These are phyloP conservation scores for Gigaspora rosea DNA, from an alignment of 192 early-diverging fungal species.

Conservation along the genomic window DNA sequence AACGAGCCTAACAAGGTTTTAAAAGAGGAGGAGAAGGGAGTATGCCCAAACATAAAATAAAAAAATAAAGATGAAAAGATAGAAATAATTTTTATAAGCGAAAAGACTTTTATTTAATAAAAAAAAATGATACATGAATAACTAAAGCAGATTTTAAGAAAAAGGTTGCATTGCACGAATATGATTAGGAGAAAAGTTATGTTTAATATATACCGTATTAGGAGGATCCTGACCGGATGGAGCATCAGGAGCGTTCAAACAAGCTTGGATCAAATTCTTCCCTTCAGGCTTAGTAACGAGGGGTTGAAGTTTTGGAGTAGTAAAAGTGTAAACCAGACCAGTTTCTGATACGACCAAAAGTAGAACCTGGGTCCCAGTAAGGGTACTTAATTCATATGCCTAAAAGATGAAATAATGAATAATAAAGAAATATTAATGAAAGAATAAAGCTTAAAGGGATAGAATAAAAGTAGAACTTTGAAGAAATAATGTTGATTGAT, in stretches of 20 bases:
- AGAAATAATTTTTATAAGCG: neutral
- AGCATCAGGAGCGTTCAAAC: slow-evolving; percentile 83
- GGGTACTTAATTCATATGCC: slow-evolving; percentile 90
- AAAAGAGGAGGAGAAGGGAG: neutral
- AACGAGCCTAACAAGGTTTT: neutral
- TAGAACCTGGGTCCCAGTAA: slow-evolving; percentile 94
- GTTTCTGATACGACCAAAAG: slow-evolving; percentile 94
- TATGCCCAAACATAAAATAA: neutral
- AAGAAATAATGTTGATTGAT: neutral
- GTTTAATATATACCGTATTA: slow-evolving; percentile 33
- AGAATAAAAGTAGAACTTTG: too few relatives aligned
- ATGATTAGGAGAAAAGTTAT: neutral
- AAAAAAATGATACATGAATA: neutral
- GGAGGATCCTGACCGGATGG: slow-evolving; percentile 30
- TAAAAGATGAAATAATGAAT: slow-evolving; percentile 17
- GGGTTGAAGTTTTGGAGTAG: slow-evolving; percentile 91
- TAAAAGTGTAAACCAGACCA: slow-evolving; percentile 93
- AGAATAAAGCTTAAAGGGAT: too few relatives aligned
- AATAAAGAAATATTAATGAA: too few relatives aligned
- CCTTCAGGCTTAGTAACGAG: slow-evolving; percentile 90
- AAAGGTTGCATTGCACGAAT: neutral
- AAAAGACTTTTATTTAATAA: too few relatives aligned
- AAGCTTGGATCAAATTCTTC: slow-evolving; percentile 90
- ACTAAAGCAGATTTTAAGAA: neutral
- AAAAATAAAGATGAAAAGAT: neutral